Evolutionary conservation across 495 filamentous ascomycete genomes (phyloP), one percentile per base, ranked within the genome.

Genomic region (Achaetomiella virescens): DNA sequence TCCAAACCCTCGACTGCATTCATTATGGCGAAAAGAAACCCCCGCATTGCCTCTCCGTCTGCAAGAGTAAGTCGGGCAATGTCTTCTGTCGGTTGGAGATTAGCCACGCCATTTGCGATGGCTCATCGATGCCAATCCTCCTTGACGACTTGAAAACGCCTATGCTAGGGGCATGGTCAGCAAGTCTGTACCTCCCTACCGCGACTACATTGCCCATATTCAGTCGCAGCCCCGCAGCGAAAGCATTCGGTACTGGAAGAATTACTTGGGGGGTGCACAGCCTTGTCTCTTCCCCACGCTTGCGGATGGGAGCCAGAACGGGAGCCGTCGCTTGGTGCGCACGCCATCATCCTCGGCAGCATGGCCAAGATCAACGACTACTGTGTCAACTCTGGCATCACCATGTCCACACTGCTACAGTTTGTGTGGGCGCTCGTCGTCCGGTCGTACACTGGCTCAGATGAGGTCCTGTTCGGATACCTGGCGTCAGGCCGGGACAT

Each of bases 371-470:
- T 66, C 48, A 55, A 54, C 52, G 35, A 46, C 29, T 67, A 59
- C 48, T 67, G 65, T 29, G 41, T 55, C 18, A 40, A 62, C 17
- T 22, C 57, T 2, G 47, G 56, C 33, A 57, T 66, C 35, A 64
- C 54, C 1, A 31, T 58, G 17, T 59, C 54, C 15, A 58, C 52
- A 22, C 14, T 67, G 36, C 53, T 55, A 6, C 65, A 84, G 24
- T 69, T 80, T 27, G 79, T 74, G 8, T 85, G 83, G 83, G 78
- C 78, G 4, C 64, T 84, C 11, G 75, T 83, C 0, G 70, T 85
- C 7, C 71, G 73, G 29, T 63, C 64, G 10, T 80, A 80, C 58
- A 81, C 78, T 1, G 69, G 67, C 1, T 76, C 73, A 4, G 72
- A 82, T 42, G 75, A 81, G 27, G 72, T 84, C n/a, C 80, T 77